Evolutionary conservation across 306 rosid species (phyloP).

Genomic region (Macrotyloma uniflorum): DNA sequence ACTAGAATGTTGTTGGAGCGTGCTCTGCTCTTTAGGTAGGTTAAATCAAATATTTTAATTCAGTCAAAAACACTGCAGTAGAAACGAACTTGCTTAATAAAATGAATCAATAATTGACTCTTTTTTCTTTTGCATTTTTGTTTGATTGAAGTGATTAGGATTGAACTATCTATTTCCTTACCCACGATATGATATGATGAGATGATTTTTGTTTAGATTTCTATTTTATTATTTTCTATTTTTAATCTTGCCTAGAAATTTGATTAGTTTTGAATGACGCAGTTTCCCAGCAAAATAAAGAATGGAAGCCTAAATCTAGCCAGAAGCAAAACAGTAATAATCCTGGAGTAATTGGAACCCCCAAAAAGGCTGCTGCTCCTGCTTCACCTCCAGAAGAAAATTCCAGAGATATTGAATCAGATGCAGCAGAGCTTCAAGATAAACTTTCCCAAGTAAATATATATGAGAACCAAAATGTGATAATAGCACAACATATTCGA

Average conservation of each 20-base stretch:
- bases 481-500: constrained; percentile 89
- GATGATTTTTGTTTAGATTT: constrained; percentile 2
- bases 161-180: neutral
- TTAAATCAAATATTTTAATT: neutral
- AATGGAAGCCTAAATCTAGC: constrained; percentile 97
- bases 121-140: neutral
- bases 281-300: constrained; percentile 86
- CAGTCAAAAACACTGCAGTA: neutral
- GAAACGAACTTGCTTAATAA: constrained; percentile 17
- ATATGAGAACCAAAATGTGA: constrained; percentile 75
- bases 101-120: neutral
- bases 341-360: constrained; percentile 91
- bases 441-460: constrained; percentile 58
- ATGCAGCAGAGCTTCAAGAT: constrained; percentile 63
- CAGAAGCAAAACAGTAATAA: constrained; percentile 60
- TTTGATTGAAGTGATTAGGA: neutral
- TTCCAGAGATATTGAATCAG: constrained; percentile 55
- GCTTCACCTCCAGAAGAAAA: constrained; percentile 61
- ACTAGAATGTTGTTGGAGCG: constrained; percentile 9
- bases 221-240: constrained; percentile 20
- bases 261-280: constrained; percentile 48
- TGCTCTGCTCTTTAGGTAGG: constrained; percentile 6
- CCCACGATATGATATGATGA: neutral
- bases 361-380: constrained; percentile 60
- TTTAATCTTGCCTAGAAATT: constrained; percentile 29